Evolutionary conservation across 768 basidiomycete species (phyloP).

Genomic region (Lepiota venenata): DNA sequence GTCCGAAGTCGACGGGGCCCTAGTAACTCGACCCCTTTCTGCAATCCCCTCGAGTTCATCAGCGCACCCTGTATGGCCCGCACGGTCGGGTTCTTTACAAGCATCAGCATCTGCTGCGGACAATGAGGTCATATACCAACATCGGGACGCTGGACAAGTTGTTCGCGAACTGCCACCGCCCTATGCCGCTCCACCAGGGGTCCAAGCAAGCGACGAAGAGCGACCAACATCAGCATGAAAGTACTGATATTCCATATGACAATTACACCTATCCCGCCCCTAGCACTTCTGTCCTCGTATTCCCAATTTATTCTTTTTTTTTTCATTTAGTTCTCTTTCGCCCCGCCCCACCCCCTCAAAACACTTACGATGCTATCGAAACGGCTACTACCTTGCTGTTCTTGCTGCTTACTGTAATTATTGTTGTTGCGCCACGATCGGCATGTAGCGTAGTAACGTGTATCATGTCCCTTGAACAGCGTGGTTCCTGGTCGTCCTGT

Average conservation of each 20-base stretch:
- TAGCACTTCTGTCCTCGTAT: not conserved
- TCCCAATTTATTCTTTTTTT: not conserved
- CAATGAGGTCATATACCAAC: conserved; percentile 36
- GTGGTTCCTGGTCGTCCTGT: not conserved
- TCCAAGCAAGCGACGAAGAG: not conserved
- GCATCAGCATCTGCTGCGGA: conserved; percentile 1
- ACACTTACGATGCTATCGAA: not conserved
- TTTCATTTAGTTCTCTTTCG: not conserved
- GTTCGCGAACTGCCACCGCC: conserved; percentile 41
- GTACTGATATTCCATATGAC: not conserved
- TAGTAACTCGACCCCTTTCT: not conserved
- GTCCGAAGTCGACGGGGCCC: conserved; percentile 1
- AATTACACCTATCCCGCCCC: not conserved
- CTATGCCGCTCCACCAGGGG: conserved; percentile 23
- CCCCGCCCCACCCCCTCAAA: not conserved
- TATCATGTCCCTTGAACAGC: conserved; percentile 2
- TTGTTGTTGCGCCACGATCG: not conserved
- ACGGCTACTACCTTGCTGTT: not conserved
- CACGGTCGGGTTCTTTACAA: conserved; percentile 7
- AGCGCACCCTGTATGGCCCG: not conserved
- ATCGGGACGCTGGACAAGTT: conserved; percentile 30
- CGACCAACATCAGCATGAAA: not conserved
- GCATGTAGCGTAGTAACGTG: conserved; percentile 9
- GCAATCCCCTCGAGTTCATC: conserved; percentile 1
- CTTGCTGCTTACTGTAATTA: not conserved